Conservation (phyloP, 1,139 yeast species). For the Pichia sp. region DNA sequence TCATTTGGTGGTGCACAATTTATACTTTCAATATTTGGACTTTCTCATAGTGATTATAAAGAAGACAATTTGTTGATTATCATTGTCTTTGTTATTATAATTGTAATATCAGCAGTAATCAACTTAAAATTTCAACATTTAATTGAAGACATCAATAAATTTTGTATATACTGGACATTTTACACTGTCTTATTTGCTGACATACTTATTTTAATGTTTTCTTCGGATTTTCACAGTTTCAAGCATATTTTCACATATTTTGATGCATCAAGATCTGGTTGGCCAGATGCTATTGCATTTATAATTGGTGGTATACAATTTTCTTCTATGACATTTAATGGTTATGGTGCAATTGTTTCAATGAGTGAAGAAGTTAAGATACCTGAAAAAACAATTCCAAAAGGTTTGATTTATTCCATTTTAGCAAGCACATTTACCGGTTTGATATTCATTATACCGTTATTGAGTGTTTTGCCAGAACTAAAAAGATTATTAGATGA, state of each 20-base stretch:
- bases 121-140: constrained; percentile 54
- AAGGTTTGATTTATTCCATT: constrained; percentile 64
- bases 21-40: constrained; percentile 56
- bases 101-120: constrained; percentile 54
- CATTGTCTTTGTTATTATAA: constrained; percentile 47
- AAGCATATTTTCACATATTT: constrained; percentile 58
- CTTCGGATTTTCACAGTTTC: constrained; percentile 54
- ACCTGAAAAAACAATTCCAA: constrained; percentile 74
- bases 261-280: constrained; percentile 66
- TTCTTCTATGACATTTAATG: constrained; percentile 72
- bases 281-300: constrained; percentile 62
- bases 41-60: constrained; percentile 51
- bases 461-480: constrained; percentile 66
- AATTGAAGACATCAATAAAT: constrained; percentile 56
- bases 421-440: constrained; percentile 62
- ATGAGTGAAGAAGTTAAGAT: constrained; percentile 75
- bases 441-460: constrained; percentile 61
- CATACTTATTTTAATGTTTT: constrained; percentile 51
- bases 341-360: constrained; percentile 76
- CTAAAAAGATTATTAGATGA: constrained; percentile 46
- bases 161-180: constrained; percentile 68
- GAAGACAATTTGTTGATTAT: constrained; percentile 52
- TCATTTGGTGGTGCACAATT: constrained; percentile 72
- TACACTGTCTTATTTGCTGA: constrained; percentile 68
- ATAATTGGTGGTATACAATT: constrained; percentile 76